Base-by-base conservation (phyloP, 805 yeast genomes). In the Novakomyces olei region DNA sequence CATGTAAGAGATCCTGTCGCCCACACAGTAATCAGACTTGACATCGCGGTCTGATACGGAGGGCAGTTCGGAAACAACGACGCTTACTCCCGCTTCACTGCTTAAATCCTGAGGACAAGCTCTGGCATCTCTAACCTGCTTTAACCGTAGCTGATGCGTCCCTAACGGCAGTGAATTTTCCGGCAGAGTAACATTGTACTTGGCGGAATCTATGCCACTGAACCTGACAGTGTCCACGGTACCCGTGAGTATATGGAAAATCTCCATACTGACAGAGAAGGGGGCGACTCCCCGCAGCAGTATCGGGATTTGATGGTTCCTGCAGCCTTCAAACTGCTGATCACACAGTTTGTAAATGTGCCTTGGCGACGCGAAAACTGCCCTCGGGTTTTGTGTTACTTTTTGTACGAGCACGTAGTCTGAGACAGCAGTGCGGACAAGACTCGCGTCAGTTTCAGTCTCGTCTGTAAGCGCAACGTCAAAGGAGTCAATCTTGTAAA, bases 1-100 rank as follows among this genome's bases (percentile, higher is more conserved):
- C 39, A 72, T 65, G 47, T 78, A 78, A 1, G 74, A 61, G 17
- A 88, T 67, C 38, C 76, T 74, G 39, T 85, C 96, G 7, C 98
- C 99, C 18, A 85, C 92, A 63, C 99, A 88, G 45, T 71, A 74
- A 44, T 74, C 65, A 2, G 46, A 37, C 16, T 50, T 47, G 5
- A 61, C 45, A 29, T 57, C 58, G 6, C 62, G 44, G 36, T 53
- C 57, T 38, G 53, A 54, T 5, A 83, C 71, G 39, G 67, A 63
- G 5, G 95, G 93, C 6, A 72, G 70, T 41, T 77, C 83, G 2
- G 85, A 71, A 5, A 83, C 69, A 1, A 69, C 62, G 30, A 83
- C 60, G 10, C 59, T 53, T 17, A 66, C 60, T 32, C 53, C 55
- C 34, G 67, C 58, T n/a, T 52, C 45, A 6, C 43, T 50, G n/a